These are phyloP conservation scores for Paecilomyces variotii DNA, from an alignment of 2,329 filamentous ascomycete genomes.

Conservation along the genomic window DNA sequence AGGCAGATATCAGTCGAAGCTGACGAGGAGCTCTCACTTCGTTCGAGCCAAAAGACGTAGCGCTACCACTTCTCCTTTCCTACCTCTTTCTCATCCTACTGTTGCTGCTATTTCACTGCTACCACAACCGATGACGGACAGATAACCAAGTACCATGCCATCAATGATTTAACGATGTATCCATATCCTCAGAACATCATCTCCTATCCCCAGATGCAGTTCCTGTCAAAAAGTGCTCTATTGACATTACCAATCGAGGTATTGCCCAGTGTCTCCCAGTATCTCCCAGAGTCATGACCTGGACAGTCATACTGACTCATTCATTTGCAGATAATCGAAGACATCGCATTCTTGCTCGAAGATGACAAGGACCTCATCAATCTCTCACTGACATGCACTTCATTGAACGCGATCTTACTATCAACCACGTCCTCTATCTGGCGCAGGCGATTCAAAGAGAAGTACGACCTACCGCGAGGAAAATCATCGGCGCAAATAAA, in stretches of 20 bases:
- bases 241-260: not conserved
- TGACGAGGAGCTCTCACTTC: too few relatives aligned
- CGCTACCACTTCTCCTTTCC: too few relatives aligned
- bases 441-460: constrained; percentile 22
- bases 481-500: constrained; percentile 16
- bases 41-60: too few relatives aligned
- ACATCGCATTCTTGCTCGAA: constrained; percentile 20
- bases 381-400: constrained; percentile 19
- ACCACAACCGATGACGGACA: too few relatives aligned
- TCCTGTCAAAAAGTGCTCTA: not conserved
- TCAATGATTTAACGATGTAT: not conserved
- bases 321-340: constrained; percentile 21
- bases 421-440: constrained; percentile 24
- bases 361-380: constrained; percentile 23
- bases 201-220: not conserved
- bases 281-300: not conserved
- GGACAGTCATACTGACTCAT: not conserved
- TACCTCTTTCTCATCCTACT: too few relatives aligned
- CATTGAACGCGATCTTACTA: constrained; percentile 16
- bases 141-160: too few relatives aligned
- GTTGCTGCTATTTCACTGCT: too few relatives aligned
- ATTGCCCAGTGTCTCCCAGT: not conserved
- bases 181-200: not conserved
- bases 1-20: too few relatives aligned
- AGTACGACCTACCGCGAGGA: constrained; percentile 23